phyloP scores from a whole-genome alignment of 148 eudicot genomes.

The Polygonum maritimum region DNA sequence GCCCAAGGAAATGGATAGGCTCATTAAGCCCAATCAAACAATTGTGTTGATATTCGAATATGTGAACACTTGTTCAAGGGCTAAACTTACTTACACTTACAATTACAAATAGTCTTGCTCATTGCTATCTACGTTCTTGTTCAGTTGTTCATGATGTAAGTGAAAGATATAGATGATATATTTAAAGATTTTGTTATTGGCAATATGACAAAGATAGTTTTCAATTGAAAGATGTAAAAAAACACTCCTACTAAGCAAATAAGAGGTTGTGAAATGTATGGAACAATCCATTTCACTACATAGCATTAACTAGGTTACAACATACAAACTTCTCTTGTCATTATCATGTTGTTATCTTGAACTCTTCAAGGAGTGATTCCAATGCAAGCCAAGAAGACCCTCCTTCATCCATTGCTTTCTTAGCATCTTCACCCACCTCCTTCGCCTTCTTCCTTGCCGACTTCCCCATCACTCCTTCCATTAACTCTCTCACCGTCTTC shows the following conservation, averaged over 20 bases:
- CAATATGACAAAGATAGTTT: not conserved
- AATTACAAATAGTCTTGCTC: too few species aligned
- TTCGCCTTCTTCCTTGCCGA: constrained; percentile 28
- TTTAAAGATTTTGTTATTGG: not conserved
- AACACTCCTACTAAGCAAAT: not conserved
- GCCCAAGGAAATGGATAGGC: not conserved
- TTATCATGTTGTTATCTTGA: not conserved
- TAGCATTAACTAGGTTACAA: not conserved
- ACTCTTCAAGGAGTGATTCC: constrained; percentile 32
- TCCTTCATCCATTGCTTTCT: constrained; percentile 38
- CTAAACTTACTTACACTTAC: too few species aligned
- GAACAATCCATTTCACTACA: not conserved
- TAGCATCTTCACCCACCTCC: constrained; percentile 33
- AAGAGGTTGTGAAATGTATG: not conserved
- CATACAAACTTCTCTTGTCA: not conserved
- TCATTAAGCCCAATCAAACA: too few species aligned
- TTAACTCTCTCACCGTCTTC: constrained; percentile 38
- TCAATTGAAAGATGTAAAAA: not conserved
- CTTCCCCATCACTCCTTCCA: constrained; percentile 55
- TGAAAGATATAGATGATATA: not conserved
- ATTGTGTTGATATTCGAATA: too few species aligned
- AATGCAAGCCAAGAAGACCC: constrained; percentile 56
- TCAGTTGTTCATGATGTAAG: too few species aligned
- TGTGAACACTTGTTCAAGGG: too few species aligned
- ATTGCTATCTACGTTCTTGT: too few species aligned